Evolutionary conservation across 1,139 yeast genomes (phyloP).

Genomic region (Pichia sorboxylosa): DNA sequence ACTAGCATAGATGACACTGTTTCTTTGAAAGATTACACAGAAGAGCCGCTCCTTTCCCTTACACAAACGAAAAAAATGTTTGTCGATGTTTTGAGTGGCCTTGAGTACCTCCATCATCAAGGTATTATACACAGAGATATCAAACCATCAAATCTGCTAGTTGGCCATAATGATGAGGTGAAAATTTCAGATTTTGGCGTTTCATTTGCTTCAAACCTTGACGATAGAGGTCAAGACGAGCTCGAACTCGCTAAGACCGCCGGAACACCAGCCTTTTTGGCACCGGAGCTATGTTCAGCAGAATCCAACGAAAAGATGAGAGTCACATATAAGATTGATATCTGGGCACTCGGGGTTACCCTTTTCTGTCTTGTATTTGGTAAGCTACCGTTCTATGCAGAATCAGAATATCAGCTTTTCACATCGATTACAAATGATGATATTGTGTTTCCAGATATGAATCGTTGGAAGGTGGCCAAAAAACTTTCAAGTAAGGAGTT

Average conservation of each 20-base stretch:
- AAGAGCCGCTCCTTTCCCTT: slow-evolving; percentile 49
- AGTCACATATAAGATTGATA: slow-evolving; percentile 70
- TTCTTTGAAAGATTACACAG: slow-evolving; percentile 6
- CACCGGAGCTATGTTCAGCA: slow-evolving; percentile 62
- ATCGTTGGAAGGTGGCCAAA: slow-evolving; percentile 30
- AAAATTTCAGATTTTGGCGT: slow-evolving; percentile 97
- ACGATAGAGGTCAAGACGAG: slow-evolving; percentile 55
- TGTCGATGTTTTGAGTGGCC: slow-evolving; percentile 77
- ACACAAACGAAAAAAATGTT: slow-evolving; percentile 60
- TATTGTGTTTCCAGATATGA: slow-evolving; percentile 46
- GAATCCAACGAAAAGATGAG: slow-evolving; percentile 28
- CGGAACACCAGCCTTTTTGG: slow-evolving; percentile 81
- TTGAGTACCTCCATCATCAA: slow-evolving; percentile 85
- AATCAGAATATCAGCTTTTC: slow-evolving; percentile 75
- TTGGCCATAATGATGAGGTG: slow-evolving; percentile 61
- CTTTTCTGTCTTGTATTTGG: slow-evolving; percentile 84
- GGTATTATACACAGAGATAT: slow-evolving; percentile 96
- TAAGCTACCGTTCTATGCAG: slow-evolving; percentile 80
- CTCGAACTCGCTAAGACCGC: slow-evolving; percentile 82
- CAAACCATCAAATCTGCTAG: slow-evolving; percentile 86
- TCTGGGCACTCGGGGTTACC: slow-evolving; percentile 96
- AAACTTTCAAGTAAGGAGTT: slow-evolving; percentile 33
- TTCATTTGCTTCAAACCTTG: slow-evolving; percentile 61
- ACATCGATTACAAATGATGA: slow-evolving; percentile 64
- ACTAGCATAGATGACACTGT: neutral